Conservation (phyloP, 768 basidiomycete genomes). For the Pleurotus eryngii region DNA sequence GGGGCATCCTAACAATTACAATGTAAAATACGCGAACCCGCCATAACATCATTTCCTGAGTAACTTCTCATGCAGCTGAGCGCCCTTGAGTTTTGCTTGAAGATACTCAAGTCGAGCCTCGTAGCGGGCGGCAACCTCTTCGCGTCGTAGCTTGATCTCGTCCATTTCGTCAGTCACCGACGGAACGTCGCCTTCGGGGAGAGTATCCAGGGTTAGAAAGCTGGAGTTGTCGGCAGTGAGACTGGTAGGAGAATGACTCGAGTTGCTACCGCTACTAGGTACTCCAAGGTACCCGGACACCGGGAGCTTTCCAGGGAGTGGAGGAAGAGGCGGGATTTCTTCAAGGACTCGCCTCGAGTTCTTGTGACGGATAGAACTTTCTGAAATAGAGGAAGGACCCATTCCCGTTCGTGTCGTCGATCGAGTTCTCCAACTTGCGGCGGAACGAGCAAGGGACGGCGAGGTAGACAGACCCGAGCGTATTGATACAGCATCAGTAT, state of each 20-base stretch:
- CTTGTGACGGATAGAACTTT: slow-evolving; percentile 36
- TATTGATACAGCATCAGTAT: slow-evolving; percentile 38
- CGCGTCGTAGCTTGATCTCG: slow-evolving; percentile 62
- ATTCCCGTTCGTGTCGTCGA: neutral
- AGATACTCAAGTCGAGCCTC: slow-evolving; percentile 71
- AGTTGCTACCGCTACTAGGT: slow-evolving; percentile 10
- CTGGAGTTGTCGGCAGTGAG: slow-evolving; percentile 12
- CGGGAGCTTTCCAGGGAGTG: neutral
- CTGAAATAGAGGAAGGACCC: slow-evolving; percentile 10
- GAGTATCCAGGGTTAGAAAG: slow-evolving; percentile 1
- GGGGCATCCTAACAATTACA: too few species aligned
- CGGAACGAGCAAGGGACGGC: slow-evolving; percentile 39
- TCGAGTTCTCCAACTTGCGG: slow-evolving; percentile 4
- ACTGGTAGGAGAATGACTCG: slow-evolving; percentile 2
- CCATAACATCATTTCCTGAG: slow-evolving; percentile 26
- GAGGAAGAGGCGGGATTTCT: neutral
- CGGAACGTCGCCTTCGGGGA: slow-evolving; percentile 14
- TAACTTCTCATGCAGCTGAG: slow-evolving; percentile 59
- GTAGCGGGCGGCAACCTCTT: slow-evolving; percentile 67
- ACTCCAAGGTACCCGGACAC: neutral
- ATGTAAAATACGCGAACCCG: too few species aligned
- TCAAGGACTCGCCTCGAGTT: slow-evolving; percentile 20
- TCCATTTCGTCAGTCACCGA: slow-evolving; percentile 38
- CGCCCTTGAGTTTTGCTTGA: slow-evolving; percentile 70
- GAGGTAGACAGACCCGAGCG: slow-evolving; percentile 42